Evolutionary conservation across 257 asterid genomes (phyloP).

Genomic region (Oldenlandia corymbosa): DNA sequence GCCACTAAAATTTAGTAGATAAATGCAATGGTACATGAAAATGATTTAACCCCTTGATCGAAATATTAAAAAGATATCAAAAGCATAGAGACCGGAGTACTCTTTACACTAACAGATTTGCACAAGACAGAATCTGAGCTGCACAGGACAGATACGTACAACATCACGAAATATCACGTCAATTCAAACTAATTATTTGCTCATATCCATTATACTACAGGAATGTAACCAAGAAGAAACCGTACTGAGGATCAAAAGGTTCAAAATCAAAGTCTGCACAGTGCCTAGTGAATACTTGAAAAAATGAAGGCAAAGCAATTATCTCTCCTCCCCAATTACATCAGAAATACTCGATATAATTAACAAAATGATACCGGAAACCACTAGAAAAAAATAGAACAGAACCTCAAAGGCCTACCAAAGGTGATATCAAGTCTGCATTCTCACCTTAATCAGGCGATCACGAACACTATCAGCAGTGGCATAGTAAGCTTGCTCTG

Average conservation of each 20-base stretch:
- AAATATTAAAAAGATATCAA: not conserved
- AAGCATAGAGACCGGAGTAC: no score
- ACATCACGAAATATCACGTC: not conserved
- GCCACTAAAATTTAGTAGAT: not conserved
- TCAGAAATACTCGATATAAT: not conserved
- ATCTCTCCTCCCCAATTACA: not conserved
- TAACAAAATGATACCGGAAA: not conserved
- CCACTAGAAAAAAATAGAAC: not conserved
- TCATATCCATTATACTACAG: not conserved
- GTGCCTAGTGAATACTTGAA: not conserved
- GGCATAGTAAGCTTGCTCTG: conserved; percentile 89
- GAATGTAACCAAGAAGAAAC: not conserved
- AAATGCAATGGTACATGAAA: not conserved
- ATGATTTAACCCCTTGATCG: not conserved
- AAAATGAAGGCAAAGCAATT: not conserved
- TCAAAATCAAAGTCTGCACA: not conserved
- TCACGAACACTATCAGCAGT: conserved; percentile 96
- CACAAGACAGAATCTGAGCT: not conserved
- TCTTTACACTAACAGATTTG: no score
- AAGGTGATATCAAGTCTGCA: not conserved
- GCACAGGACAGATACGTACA: not conserved
- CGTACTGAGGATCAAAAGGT: not conserved
- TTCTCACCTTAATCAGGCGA: conserved; percentile 68
- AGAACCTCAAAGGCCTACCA: not conserved
- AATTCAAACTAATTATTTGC: not conserved